Conservation (phyloP, 345 rosid species). For the Abelmoschus esculentus region DNA sequence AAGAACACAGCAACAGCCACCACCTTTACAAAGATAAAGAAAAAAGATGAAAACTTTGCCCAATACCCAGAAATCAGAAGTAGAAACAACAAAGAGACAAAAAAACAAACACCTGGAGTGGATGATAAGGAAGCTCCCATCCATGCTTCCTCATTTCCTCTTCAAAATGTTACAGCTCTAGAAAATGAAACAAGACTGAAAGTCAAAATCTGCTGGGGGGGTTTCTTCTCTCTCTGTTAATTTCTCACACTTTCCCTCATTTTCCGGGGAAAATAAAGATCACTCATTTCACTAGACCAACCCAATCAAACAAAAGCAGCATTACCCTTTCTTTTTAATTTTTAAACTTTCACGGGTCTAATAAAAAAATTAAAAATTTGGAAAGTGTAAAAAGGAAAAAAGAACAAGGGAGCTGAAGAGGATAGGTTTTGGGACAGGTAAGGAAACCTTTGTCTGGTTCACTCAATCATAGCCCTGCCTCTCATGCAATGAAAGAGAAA, state of each 20-base stretch:
- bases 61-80: slow-evolving; percentile 25
- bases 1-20: slow-evolving; percentile 98
- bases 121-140: slow-evolving; percentile 98
- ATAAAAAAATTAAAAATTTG: slow-evolving; percentile 10
- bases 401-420: slow-evolving; percentile 18
- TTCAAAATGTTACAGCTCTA: slow-evolving; percentile 31
- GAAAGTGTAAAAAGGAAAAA: neutral
- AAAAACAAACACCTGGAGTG: slow-evolving; percentile 65
- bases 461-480: slow-evolving; percentile 20
- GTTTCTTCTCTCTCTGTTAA: neutral
- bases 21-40: slow-evolving; percentile 48
- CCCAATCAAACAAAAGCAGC: slow-evolving; percentile 15
- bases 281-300: slow-evolving; percentile 21
- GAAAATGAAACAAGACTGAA: neutral
- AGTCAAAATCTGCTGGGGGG: slow-evolving; percentile 2
- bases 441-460: slow-evolving; percentile 28
- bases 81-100: neutral
- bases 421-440: slow-evolving; percentile 17
- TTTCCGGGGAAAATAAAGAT: slow-evolving; percentile 28
- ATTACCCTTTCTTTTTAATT: slow-evolving; percentile 14
- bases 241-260: slow-evolving; percentile 40
- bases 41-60: neutral
- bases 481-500: slow-evolving; percentile 21
- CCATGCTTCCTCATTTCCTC: slow-evolving; percentile 88
- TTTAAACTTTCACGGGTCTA: slow-evolving; percentile 28